Percentiles rank a stretch among this genome's conserved stretches.
These are phyloP conservation scores for Citrus mangshanensis DNA, from an alignment of 345 rosid species.

Conservation along the genomic window DNA sequence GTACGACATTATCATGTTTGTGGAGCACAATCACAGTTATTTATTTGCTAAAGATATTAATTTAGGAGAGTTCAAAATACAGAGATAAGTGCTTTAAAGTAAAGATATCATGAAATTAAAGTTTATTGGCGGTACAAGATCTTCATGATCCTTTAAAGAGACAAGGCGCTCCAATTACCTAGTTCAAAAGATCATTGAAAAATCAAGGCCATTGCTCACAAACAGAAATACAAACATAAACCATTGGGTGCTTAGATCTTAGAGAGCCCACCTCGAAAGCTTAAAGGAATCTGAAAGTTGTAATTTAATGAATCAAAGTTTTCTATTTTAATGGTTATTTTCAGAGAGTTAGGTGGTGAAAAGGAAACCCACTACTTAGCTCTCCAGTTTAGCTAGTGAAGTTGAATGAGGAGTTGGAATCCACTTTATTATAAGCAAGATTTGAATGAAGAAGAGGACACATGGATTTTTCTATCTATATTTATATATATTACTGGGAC, in stretches of 20 bases:
- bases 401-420: constrained; percentile 88
- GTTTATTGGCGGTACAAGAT: background rate
- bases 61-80: constrained; percentile 12
- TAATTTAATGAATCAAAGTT: constrained; percentile 24
- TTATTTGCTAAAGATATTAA: constrained; percentile 9
- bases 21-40: background rate
- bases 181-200: background rate
- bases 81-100: background rate
- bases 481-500: constrained; percentile 20
- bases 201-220: constrained; percentile 27
- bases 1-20: background rate
- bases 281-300: constrained; percentile 34
- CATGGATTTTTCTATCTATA: constrained; percentile 14
- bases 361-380: constrained; percentile 59
- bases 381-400: background rate
- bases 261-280: constrained; percentile 52
- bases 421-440: constrained; percentile 68
- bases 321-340: constrained; percentile 36
- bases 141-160: constrained; percentile 7
- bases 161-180: background rate
- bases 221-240: constrained; percentile 25
- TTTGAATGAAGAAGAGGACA: constrained; percentile 36
- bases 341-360: constrained; percentile 83
- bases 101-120: background rate
- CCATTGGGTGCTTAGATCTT: constrained; percentile 55